Evolutionary conservation across 805 yeast genomes (phyloP).

Genomic region (Lachancea sp.): DNA sequence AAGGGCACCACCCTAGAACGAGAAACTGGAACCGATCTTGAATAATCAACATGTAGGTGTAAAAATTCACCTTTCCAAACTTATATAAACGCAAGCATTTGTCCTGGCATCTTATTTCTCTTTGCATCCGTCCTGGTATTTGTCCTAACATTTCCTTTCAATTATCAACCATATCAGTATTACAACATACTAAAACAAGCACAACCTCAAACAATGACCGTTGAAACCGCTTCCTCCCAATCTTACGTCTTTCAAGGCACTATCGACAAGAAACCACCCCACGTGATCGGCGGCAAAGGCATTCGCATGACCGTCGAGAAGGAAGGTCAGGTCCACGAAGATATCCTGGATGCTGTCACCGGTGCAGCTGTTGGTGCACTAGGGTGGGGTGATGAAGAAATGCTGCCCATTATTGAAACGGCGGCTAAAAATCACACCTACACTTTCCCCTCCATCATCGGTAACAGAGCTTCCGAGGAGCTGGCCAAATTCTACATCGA

Average conservation of each 20-base stretch:
- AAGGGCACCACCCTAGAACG: background rate
- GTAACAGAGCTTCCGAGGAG: constrained; percentile 39
- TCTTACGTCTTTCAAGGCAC: constrained; percentile 42
- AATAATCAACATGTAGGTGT: too few relatives aligned
- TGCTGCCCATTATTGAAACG: constrained; percentile 33
- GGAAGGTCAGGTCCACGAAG: constrained; percentile 33
- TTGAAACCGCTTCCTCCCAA: constrained; percentile 1
- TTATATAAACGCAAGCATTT: too few relatives aligned
- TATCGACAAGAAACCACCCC: constrained; percentile 35
- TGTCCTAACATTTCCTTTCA: too few relatives aligned
- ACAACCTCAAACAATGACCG: background rate
- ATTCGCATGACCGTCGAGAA: constrained; percentile 37
- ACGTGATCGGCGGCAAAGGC: constrained; percentile 41
- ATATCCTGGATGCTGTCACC: constrained; percentile 40
- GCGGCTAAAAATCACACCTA: constrained; percentile 36
- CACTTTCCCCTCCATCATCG: constrained; percentile 31
- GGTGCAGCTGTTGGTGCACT: constrained; percentile 50
- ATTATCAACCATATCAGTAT: too few relatives aligned
- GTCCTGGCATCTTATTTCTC: too few relatives aligned
- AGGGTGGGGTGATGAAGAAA: constrained; percentile 40
- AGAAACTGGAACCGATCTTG: too few relatives aligned
- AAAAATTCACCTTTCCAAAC: too few relatives aligned
- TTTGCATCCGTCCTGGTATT: too few relatives aligned
- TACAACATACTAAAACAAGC: background rate
- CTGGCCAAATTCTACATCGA: constrained; percentile 39